Evolutionary conservation across 345 rosid genomes (phyloP), one percentile per base, ranked within the genome.

Genomic region (Combretum micranthum): DNA sequence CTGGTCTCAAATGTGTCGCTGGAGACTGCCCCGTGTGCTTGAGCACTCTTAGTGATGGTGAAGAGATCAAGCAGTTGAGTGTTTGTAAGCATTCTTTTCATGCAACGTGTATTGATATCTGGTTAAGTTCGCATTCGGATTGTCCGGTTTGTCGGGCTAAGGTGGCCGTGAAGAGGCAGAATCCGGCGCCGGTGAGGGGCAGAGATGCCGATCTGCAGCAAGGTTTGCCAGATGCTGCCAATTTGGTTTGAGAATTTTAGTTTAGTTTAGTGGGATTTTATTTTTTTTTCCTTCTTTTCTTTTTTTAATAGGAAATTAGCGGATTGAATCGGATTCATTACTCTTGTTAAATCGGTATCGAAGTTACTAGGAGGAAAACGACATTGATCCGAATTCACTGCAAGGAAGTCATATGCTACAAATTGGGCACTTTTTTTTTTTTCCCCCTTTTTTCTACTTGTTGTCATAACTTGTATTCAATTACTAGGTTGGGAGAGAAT

Each of bases 141-240:
- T 91, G 98, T 45, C 96, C 96, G 7, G 69, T 81, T 63, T 91
- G 96, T 62, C 77, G 98, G 1, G 85, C 90, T 25, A 22, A 69
- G 22, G 82, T 85, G 47, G 0, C 80, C 19, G 76, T 55, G 37
- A 80, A 78, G 71, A 71, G 51, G 14, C 72, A 60, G 60, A 55
- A 64, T 16, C 45, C 59, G 19, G 42, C 57, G 53, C 39, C 64
- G 3, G 59, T 67, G 17, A 49, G 63, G 18, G 52, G 18, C 21
- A 69, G 80, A 67, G 61, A 62, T 45, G 66, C 70, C 39, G 83
- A 86, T 72, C 71, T 72, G 66, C 89, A 72, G 9, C 89, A 82
- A 57, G 86, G 91, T 54, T 57, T 84, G 64, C 86, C 97, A 4
- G 95, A 80, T 70, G 85, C 91, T 46, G 60, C 77, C 52, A 65